Evolutionary conservation across 1,139 yeast genomes (phyloP).

Genomic region (Suhomyces kunorum): DNA sequence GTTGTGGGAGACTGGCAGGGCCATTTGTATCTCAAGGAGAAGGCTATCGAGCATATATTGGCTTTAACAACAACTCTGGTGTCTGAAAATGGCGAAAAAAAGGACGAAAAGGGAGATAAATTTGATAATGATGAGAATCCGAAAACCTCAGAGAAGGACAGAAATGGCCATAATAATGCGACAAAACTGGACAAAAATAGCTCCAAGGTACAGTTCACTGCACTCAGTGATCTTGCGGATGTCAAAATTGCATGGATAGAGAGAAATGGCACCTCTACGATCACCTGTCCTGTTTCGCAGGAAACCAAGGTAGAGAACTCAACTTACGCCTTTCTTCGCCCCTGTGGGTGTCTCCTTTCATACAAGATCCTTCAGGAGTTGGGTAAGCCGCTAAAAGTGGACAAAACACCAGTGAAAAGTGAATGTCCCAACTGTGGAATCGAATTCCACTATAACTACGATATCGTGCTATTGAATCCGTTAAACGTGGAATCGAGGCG

Average conservation of each 20-base stretch:
- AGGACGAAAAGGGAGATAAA: conserved; percentile 21
- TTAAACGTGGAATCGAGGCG: conserved; percentile 15
- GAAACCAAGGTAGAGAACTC: conserved; percentile 13
- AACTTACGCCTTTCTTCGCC: conserved; percentile 32
- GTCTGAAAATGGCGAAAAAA: too few species aligned
- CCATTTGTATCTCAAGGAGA: conserved; percentile 65
- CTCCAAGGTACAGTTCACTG: background rate
- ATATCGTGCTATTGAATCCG: conserved; percentile 38
- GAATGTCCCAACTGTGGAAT: conserved; percentile 40
- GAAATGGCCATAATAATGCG: too few species aligned
- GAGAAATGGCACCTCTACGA: conserved; percentile 13
- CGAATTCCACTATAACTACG: conserved; percentile 26
- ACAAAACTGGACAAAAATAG: too few species aligned
- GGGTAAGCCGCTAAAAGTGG: conserved; percentile 5
- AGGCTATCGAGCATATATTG: conserved; percentile 59
- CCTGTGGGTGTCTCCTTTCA: conserved; percentile 46
- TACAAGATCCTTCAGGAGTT: conserved; percentile 25
- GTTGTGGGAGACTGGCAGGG: conserved; percentile 77
- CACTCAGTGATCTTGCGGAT: conserved; percentile 33
- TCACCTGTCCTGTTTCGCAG: conserved; percentile 43
- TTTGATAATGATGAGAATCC: background rate
- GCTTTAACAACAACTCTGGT: too few species aligned
- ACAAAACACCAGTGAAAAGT: conserved; percentile 8
- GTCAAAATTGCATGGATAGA: conserved; percentile 29
- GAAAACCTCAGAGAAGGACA: too few species aligned